Conservation (phyloP, 805 yeast species). For the Wickerhamiella galacta region DNA sequence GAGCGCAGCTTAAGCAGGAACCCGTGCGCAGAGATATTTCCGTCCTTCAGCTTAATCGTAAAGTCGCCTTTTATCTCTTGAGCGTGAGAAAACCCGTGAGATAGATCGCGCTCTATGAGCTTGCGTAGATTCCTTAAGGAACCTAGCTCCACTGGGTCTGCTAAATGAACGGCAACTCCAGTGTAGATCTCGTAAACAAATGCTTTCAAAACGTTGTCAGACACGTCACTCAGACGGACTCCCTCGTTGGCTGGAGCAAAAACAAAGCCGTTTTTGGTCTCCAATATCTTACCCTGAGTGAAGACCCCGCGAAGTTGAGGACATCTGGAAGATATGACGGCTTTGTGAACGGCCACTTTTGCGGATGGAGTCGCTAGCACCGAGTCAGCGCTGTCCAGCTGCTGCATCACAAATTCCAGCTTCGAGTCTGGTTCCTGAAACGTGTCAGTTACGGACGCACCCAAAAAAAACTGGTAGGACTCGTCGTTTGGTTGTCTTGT, state of each 20-base stretch:
- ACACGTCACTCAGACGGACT: conserved; percentile 2
- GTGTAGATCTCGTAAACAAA: conserved; percentile 7
- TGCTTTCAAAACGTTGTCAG: conserved; percentile 4
- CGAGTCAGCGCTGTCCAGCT: too few species aligned
- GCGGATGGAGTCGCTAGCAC: too few species aligned
- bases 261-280: conserved; percentile 5
- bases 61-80: conserved; percentile 9
- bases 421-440: too few species aligned
- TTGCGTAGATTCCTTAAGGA: conserved; percentile 9
- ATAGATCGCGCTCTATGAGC: conserved; percentile 6
- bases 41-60: conserved; percentile 1
- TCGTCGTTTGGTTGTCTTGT: too few species aligned
- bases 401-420: too few species aligned
- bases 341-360: conserved; percentile 6
- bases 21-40: conserved; percentile 1
- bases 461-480: too few species aligned
- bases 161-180: too few species aligned
- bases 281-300: conserved; percentile 1
- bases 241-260: neutral
- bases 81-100: conserved; percentile 10
- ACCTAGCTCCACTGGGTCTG: conserved; percentile 4
- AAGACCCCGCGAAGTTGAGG: conserved; percentile 8
- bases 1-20: conserved; percentile 5
- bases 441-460: too few species aligned
- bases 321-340: conserved; percentile 12